Evolutionary conservation across 176 grass and related monocot species (phyloP), one percentile per base, ranked within the genome.

Genomic region (Rhynchospora breviuscula): DNA sequence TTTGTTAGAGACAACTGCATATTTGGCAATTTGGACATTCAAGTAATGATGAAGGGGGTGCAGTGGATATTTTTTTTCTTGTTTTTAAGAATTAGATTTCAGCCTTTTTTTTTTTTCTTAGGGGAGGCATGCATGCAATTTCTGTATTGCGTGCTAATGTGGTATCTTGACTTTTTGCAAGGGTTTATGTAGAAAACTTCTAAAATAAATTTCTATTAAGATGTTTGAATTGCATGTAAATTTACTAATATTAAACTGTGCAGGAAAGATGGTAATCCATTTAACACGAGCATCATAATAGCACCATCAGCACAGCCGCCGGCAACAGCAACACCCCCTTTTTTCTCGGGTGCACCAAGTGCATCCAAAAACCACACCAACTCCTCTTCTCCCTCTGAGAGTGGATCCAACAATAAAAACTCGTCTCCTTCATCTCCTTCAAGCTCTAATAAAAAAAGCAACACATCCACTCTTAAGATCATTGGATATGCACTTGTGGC

Each of bases 181-280:
- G 49, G 73, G 17, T 77, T 14, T 33, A 57, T 23, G 56, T 77
- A 56, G 56, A 31, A 9, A 56, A 53, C 26, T 2, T 13, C 21
- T 10, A 23, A 71, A 71, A 33, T 22, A 29, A 86, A 43, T 62
- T 79, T 78, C 0, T 64, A 52, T 51, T 67, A 57, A 66, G 68
- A 80, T 1, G 68, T 67, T 56, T 86, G 11, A 67, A 80, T 66
- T 26, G 67, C 31, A 88, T 86, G 49, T 87, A 84, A 76, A 81
- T 79, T 61, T 49, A 53, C 44, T 56, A 79, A n/a, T 80, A 80
- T 52, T 89, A 25, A 87, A 40, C 23, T 80, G 33, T 77, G 44
- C 93, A 99, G 97, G 86, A 93, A 87, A 87, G 97, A 96, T 87
- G 97, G 97, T 46, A 99, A 99, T 62, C 96, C 96, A 85, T 99